phyloP scores from a whole-genome alignment of 129 eudicot species.

The Escallonia rubra region DNA sequence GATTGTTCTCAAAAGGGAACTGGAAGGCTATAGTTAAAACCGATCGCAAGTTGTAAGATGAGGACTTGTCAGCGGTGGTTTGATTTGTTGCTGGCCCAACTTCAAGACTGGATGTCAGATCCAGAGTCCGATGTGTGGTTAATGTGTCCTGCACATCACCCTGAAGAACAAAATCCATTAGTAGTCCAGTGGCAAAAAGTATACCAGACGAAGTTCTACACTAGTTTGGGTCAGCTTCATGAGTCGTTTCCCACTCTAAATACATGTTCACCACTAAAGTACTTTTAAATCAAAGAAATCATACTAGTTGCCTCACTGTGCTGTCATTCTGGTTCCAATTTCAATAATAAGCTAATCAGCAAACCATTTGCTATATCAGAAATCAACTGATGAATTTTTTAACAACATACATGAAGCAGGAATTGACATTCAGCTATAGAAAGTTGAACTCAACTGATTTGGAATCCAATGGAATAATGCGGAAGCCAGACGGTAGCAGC shows the following conservation, averaged over 20 bases:
- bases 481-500: slow-evolving; percentile 87
- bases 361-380: neutral
- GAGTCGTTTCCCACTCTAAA: no score
- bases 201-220: neutral
- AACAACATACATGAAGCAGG: neutral
- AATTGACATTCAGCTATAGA: neutral
- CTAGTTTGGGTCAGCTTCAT: no score
- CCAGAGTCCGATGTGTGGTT: slow-evolving; percentile 69
- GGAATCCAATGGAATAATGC: slow-evolving; percentile 81
- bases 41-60: slow-evolving; percentile 50
- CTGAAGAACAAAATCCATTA: slow-evolving; percentile 27
- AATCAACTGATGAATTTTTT: slow-evolving; percentile 1
- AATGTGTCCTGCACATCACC: slow-evolving; percentile 46
- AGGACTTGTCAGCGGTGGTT: slow-evolving; percentile 29
- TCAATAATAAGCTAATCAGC: neutral
- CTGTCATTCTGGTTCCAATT: neutral
- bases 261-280: neutral
- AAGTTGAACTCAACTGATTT: slow-evolving; percentile 70
- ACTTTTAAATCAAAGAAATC: neutral
- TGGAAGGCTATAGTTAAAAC: slow-evolving; percentile 91
- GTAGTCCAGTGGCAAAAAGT: neutral
- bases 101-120: slow-evolving; percentile 91
- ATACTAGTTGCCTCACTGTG: no score
- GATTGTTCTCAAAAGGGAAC: slow-evolving; percentile 81
- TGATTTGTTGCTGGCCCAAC: slow-evolving; percentile 63